A percentile compares a stretch with the other conserved stretches of the same genome.
Conservation (phyloP, 331 rosid genomes). For the Saraca asoca region DNA sequence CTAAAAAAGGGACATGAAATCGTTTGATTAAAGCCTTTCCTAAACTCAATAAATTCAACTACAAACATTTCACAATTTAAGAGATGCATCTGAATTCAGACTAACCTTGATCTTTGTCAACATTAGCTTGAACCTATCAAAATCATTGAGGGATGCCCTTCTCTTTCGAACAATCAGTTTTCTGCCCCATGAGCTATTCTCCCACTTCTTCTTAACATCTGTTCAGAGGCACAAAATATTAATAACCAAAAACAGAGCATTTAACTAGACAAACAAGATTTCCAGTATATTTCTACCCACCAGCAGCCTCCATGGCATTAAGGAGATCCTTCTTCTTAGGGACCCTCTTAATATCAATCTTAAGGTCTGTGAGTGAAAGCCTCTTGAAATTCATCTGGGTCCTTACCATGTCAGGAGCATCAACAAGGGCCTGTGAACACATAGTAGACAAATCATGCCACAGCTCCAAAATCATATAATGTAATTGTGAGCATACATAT, state of each 20-base stretch:
- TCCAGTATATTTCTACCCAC: conserved; percentile 34
- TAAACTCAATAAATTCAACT: too few species aligned
- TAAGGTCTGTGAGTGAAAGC: conserved; percentile 83
- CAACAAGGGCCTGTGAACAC: conserved; percentile 73
- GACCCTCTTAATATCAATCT: conserved; percentile 81
- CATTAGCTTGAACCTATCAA: conserved; percentile 90
- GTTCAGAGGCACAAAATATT: neutral
- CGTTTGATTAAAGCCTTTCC: too few species aligned
- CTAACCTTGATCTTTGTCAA: conserved; percentile 85
- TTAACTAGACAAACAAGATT: neutral
- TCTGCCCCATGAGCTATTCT: conserved; percentile 92
- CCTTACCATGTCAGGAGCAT: conserved; percentile 87
- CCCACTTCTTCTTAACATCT: conserved; percentile 97
- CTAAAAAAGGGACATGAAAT: too few species aligned
- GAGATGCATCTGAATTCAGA: neutral
- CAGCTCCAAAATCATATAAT: neutral
- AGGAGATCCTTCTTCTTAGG: conserved; percentile 89
- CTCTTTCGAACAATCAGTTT: conserved; percentile 78
- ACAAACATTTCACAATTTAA: too few species aligned
- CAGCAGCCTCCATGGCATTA: conserved; percentile 87
- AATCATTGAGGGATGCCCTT: conserved; percentile 73
- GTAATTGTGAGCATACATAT: neutral
- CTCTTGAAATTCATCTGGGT: conserved; percentile 82
- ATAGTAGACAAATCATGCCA: neutral
- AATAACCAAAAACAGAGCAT: neutral